These are phyloP conservation scores for Chytriomyces sp. DNA, from an alignment of 192 early-diverging fungal species.

Conservation along the genomic window DNA sequence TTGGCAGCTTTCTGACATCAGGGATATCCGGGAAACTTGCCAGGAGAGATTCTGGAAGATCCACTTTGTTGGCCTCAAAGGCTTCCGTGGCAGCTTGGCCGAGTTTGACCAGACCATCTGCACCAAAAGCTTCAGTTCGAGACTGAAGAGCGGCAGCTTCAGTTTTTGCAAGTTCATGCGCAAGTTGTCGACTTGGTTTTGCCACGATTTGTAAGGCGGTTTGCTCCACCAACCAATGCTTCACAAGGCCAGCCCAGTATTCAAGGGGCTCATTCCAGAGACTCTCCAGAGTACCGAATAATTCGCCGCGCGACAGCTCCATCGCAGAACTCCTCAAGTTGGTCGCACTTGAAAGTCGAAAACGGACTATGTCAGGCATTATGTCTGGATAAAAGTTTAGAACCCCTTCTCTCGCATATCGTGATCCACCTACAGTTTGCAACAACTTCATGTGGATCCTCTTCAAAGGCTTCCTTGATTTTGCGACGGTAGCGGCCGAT, in stretches of 20 bases:
- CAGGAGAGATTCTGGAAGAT: conserved; percentile 57
- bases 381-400: no score
- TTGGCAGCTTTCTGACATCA: conserved; percentile 56
- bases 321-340: neutral
- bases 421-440: no score
- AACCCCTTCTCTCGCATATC: no score
- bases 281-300: conserved; percentile 60
- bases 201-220: conserved; percentile 61
- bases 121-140: conserved; percentile 43
- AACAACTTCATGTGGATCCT: conserved; percentile 67
- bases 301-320: conserved; percentile 51
- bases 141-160: conserved; percentile 42
- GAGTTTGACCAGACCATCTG: conserved; percentile 51
- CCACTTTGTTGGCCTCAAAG: conserved; percentile 51
- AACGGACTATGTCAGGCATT: conserved; percentile 51
- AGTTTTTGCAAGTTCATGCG: conserved; percentile 49
- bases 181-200: conserved; percentile 54
- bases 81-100: conserved; percentile 36
- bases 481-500: conserved; percentile 48
- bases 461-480: conserved; percentile 61
- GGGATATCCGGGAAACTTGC: conserved; percentile 69
- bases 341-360: neutral
- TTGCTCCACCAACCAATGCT: conserved; percentile 58
- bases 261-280: conserved; percentile 49
- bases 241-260: conserved; percentile 59